Evolutionary conservation across 495 filamentous ascomycete species (phyloP), one percentile per base, ranked within the genome.

Genomic region (Rhizodiscina lignyota): DNA sequence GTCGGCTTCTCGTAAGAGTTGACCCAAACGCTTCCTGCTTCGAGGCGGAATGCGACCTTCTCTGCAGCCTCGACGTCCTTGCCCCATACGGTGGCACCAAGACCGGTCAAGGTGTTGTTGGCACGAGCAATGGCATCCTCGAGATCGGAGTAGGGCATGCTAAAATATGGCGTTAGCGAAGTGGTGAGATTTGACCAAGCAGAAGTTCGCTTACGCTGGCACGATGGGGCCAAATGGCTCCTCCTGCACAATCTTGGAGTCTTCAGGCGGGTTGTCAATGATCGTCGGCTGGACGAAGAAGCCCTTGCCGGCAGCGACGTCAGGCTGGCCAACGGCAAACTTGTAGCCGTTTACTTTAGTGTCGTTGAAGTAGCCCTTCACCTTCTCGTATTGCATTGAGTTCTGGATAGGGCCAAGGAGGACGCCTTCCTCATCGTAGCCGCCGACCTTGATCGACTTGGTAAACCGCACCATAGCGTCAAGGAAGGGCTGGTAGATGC

Each of bases 401-500:
- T 80, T 82, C 40, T 74, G 69, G 15, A 80, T 55, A 2, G 56
- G 56, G 6, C 55, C 56, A 24, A 59, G 44, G 18, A 52, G 30
- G 32, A 51, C 49, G 38, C 49, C 50, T 10, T 46, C 48, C 23
- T 53, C 52, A 8, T 51, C 42, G 11, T 34, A 41, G 17, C 16
- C 4, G 5, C 56, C 56, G 23, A 52, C 48, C 36, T 52, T 55
- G 34, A 68, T 16, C 12, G 37, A 47, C 47, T 70, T 64, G 11
- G 70, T 65, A 45, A 68, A 70, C 11, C 63, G 47, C 20, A 74
- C 58, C 38, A 80, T 55, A 4, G 55, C 54, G 6, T 60, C 48
- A 5, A 72, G 49, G 54, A 82, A 80, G 28, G 56, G 48, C 22
- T 74, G 63, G 54, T 79, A 80, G 43, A 80, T 72, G 11, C 54